Percentiles rank a stretch among this genome's conserved stretches.
Evolutionary conservation across 2,329 filamentous ascomycete species (phyloP).

Genomic region (Aspergillus sp.): DNA sequence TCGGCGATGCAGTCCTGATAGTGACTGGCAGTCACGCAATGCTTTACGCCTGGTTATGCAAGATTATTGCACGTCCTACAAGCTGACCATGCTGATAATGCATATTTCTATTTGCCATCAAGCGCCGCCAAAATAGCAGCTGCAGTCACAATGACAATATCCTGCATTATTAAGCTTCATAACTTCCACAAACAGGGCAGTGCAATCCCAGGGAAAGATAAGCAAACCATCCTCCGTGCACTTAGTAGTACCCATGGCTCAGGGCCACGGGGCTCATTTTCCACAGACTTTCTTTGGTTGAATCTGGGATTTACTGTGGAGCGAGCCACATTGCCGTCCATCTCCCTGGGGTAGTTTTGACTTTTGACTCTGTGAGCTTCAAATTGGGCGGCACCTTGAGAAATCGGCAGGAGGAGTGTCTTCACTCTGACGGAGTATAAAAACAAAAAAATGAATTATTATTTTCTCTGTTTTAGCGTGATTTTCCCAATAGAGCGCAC

Average conservation of each 20-base stretch:
- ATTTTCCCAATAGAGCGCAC: not conserved
- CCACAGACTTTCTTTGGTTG: not conserved
- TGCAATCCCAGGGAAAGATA: not conserved
- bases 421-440: too few species aligned
- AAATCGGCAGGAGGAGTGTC: too few species aligned
- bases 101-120: not conserved
- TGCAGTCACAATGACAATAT: slow-evolving; percentile 2
- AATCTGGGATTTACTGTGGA: not conserved
- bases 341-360: not conserved
- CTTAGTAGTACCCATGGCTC: not conserved
- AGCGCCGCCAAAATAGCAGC: not conserved
- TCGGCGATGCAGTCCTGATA: not conserved
- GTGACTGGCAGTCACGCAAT: not conserved
- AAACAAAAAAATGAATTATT: not conserved
- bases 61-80: not conserved
- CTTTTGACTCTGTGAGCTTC: too few species aligned
- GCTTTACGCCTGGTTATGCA: not conserved
- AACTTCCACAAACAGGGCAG: not conserved
- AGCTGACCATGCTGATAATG: not conserved
- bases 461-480: not conserved
- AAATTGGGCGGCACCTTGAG: too few species aligned
- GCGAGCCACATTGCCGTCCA: not conserved
- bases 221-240: not conserved
- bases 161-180: slow-evolving; percentile 1
- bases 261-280: not conserved